A percentile compares a stretch with the other conserved stretches of the same genome.
Evolutionary conservation across 768 basidiomycete species (phyloP).

Genomic region (Lentinula raphanica): DNA sequence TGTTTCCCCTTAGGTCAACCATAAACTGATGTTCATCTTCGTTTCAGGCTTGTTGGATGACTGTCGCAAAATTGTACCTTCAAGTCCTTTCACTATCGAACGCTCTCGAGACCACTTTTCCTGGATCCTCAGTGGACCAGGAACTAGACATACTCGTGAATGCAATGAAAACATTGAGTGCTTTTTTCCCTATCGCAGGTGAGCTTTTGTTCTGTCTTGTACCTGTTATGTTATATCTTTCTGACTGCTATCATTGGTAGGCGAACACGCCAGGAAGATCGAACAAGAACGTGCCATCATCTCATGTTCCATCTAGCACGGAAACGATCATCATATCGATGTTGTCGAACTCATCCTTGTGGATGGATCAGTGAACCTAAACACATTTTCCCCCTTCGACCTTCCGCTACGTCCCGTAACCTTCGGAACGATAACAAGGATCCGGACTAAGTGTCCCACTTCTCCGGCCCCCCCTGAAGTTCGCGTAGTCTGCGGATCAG

Average conservation of each 20-base stretch:
- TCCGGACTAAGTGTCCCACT: background rate
- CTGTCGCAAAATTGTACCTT: constrained; percentile 33
- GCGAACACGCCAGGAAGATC: background rate
- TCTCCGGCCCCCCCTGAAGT: background rate
- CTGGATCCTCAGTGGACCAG: constrained; percentile 21
- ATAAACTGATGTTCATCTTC: constrained; percentile 4
- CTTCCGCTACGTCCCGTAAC: background rate
- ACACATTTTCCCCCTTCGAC: no score
- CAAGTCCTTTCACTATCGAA: constrained; percentile 23
- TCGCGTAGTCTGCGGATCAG: background rate
- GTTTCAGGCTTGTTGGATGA: constrained; percentile 33
- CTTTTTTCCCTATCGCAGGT: constrained; percentile 34
- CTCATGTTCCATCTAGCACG: background rate
- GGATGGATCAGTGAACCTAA: background rate
- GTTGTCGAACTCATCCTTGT: background rate
- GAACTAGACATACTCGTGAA: constrained; percentile 28
- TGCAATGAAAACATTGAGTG: constrained; percentile 29
- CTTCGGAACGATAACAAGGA: background rate
- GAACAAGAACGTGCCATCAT: background rate
- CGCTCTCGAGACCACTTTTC: constrained; percentile 7
- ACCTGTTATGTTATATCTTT: background rate
- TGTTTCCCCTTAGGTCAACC: background rate
- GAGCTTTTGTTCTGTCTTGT: background rate
- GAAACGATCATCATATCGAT: background rate
- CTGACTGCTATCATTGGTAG: background rate